phyloP scores from a whole-genome alignment of 2,329 filamentous ascomycete species.

The Monilinia fructigena region DNA sequence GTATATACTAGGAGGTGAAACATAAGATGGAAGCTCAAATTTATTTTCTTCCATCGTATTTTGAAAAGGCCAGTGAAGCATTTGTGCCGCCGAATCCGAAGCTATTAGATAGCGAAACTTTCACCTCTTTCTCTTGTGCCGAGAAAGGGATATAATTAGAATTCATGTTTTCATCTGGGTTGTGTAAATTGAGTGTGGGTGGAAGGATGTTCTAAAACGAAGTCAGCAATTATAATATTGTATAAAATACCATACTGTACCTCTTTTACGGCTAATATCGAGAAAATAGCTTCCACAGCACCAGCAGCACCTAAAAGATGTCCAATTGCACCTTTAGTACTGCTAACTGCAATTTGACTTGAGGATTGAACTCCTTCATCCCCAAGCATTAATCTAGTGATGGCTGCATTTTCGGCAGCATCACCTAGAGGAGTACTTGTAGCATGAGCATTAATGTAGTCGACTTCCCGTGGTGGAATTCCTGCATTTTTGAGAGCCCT shows the following conservation, averaged over 20 bases:
- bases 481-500: slow-evolving; percentile 72
- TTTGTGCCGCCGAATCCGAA: slow-evolving; percentile 99
- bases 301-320: slow-evolving; percentile 91
- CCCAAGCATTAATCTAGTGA: slow-evolving; percentile 73
- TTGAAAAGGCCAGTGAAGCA: slow-evolving; percentile 74
- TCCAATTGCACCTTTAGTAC: slow-evolving; percentile 89
- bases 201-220: slow-evolving; percentile 67
- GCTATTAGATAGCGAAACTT: slow-evolving; percentile 84
- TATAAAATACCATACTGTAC: slow-evolving; percentile 50
- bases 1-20: slow-evolving; percentile 21
- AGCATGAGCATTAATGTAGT: slow-evolving; percentile 95
- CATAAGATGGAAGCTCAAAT: neutral
- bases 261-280: slow-evolving; percentile 73
- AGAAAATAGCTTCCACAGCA: slow-evolving; percentile 84
- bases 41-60: slow-evolving; percentile 29
- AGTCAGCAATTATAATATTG: slow-evolving; percentile 16
- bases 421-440: slow-evolving; percentile 87
- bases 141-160: slow-evolving; percentile 82
- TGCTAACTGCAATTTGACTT: slow-evolving; percentile 75
- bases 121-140: slow-evolving; percentile 68
- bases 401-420: slow-evolving; percentile 80
- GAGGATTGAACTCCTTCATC: slow-evolving; percentile 63
- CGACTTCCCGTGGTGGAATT: slow-evolving; percentile 67
- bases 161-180: slow-evolving; percentile 62
- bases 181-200: slow-evolving; percentile 79